These are phyloP conservation scores for Podospora tetraspora DNA, from an alignment of 495 filamentous ascomycete genomes.

Conservation along the genomic window DNA sequence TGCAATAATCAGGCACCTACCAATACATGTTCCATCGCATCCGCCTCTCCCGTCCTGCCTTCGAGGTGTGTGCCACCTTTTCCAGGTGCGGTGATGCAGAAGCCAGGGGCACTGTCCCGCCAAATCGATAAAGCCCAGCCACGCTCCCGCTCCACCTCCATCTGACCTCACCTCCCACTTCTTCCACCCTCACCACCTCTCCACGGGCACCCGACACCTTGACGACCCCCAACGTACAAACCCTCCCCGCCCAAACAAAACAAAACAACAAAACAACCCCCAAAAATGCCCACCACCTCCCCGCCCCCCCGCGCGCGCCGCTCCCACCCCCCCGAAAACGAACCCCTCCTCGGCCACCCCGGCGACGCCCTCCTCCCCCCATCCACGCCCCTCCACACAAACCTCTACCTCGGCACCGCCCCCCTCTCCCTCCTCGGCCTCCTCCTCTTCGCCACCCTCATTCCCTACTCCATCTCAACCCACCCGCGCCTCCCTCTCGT, in stretches of 20 bases:
- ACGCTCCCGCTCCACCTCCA: background rate
- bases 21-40: background rate
- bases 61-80: background rate
- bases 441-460: conserved; percentile 58
- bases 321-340: conserved; percentile 47
- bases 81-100: background rate
- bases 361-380: conserved; percentile 70
- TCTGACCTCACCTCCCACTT: background rate
- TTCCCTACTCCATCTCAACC: conserved; percentile 71
- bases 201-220: background rate
- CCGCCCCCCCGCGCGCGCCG: background rate
- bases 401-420: conserved; percentile 66
- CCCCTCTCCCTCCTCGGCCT: conserved; percentile 32
- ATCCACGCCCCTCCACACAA: conserved; percentile 55
- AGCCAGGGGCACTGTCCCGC: background rate
- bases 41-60: background rate
- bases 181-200: background rate
- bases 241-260: too few species aligned
- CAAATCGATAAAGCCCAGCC: background rate
- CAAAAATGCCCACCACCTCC: background rate
- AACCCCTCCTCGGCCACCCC: conserved; percentile 69
- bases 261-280: background rate
- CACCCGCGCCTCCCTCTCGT: conserved; percentile 63
- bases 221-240: too few species aligned
- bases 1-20: background rate